These are phyloP conservation scores for Salvia splendens DNA, from an alignment of 257 asterid species.

Conservation along the genomic window DNA sequence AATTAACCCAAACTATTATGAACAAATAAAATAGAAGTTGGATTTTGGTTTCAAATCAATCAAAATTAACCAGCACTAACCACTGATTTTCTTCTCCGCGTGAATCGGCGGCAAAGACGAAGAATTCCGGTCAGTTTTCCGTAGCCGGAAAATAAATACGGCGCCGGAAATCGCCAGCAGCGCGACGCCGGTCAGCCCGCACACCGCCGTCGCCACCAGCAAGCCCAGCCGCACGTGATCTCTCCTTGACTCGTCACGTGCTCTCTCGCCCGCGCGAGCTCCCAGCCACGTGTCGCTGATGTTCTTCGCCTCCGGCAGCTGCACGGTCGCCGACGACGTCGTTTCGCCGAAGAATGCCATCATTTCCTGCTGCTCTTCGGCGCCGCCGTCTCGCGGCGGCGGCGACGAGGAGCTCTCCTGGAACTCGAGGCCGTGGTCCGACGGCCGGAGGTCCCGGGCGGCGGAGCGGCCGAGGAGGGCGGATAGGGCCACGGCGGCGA, in stretches of 20 bases:
- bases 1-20: neutral
- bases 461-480: slow-evolving; percentile 21
- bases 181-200: slow-evolving; percentile 65
- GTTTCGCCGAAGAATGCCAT: slow-evolving; percentile 50
- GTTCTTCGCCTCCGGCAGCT: slow-evolving; percentile 74
- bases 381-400: slow-evolving; percentile 30
- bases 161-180: slow-evolving; percentile 58
- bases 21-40: slow-evolving; percentile 11
- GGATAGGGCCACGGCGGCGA: neutral
- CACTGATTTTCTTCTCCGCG: slow-evolving; percentile 26
- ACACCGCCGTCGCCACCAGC: slow-evolving; percentile 59
- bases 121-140: slow-evolving; percentile 22
- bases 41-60: slow-evolving; percentile 4
- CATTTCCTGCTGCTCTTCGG: slow-evolving; percentile 35
- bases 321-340: slow-evolving; percentile 28
- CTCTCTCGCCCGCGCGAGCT: slow-evolving; percentile 31
- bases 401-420: slow-evolving; percentile 28
- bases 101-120: slow-evolving; percentile 30
- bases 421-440: slow-evolving; percentile 51
- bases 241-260: slow-evolving; percentile 35
- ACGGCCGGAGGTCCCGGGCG: slow-evolving; percentile 50
- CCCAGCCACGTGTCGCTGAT: slow-evolving; percentile 52
- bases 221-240: slow-evolving; percentile 51
- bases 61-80: slow-evolving; percentile 20
- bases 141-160: slow-evolving; percentile 46